These are phyloP conservation scores for Persicaria tinctoria DNA, from an alignment of 148 eudicot genomes.

Conservation along the genomic window DNA sequence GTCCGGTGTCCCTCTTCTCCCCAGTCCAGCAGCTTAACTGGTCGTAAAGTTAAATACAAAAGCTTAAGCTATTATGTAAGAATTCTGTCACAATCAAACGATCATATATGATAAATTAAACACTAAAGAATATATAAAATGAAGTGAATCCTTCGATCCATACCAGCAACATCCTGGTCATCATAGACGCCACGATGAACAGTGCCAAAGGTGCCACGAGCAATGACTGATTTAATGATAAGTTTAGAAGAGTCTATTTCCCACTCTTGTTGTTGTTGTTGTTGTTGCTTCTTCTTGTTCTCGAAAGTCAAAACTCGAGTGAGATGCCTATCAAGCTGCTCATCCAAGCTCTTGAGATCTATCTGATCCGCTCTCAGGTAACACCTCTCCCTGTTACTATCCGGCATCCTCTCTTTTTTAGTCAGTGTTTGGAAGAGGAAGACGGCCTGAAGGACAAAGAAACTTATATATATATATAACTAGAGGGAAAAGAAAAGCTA, in stretches of 20 bases:
- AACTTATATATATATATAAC: background rate
- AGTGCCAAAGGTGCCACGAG: slow-evolving; percentile 83
- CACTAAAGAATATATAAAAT: background rate
- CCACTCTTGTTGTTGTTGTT: slow-evolving; percentile 41
- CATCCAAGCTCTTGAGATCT: slow-evolving; percentile 85
- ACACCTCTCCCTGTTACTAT: slow-evolving; percentile 25
- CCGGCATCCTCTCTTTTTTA: background rate
- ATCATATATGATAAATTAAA: too few relatives aligned
- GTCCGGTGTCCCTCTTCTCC: slow-evolving; percentile 82
- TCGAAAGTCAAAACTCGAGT: slow-evolving; percentile 54
- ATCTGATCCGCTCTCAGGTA: slow-evolving; percentile 85
- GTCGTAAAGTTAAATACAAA: background rate
- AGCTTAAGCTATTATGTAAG: too few relatives aligned
- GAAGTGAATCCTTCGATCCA: background rate
- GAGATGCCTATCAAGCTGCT: slow-evolving; percentile 69
- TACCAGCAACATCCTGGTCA: slow-evolving; percentile 77
- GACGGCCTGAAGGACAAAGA: background rate
- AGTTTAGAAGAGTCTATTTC: slow-evolving; percentile 79
- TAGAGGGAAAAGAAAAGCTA: too few relatives aligned
- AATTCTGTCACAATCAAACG: too few relatives aligned
- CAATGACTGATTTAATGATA: slow-evolving; percentile 56
- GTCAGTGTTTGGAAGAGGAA: background rate
- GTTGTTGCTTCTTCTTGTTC: slow-evolving; percentile 27
- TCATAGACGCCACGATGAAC: slow-evolving; percentile 84
- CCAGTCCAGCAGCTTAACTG: slow-evolving; percentile 89